phyloP scores from a whole-genome alignment of 2,329 filamentous ascomycete genomes.

The Ceratocystis cubensis region DNA sequence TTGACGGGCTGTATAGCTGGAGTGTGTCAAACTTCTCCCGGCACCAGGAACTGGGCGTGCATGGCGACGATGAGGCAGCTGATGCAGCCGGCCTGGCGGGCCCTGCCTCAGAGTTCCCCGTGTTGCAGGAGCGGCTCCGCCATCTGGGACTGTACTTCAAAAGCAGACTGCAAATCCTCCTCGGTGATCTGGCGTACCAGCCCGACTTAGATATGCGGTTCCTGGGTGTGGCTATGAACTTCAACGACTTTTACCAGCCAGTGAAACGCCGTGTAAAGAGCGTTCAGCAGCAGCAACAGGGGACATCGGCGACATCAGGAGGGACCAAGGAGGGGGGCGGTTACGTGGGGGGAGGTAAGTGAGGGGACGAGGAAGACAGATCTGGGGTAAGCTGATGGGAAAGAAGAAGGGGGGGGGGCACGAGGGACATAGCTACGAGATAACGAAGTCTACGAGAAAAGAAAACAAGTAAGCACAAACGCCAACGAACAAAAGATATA shows the following conservation, averaged over 20 bases:
- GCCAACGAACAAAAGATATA: neutral
- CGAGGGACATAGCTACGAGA: neutral
- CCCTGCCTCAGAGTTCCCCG: constrained; percentile 55
- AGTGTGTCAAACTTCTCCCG: constrained; percentile 87
- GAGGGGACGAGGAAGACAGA: neutral
- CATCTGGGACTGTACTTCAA: constrained; percentile 66
- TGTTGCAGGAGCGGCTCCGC: constrained; percentile 59
- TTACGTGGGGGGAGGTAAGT: neutral
- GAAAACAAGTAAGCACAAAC: neutral
- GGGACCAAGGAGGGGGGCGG: neutral
- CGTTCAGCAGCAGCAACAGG: constrained; percentile 23
- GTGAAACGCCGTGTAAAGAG: constrained; percentile 48
- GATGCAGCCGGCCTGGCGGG: constrained; percentile 31
- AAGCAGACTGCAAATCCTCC: constrained; percentile 60
- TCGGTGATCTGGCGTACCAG: constrained; percentile 86
- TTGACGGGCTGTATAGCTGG: constrained; percentile 90
- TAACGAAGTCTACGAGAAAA: neutral
- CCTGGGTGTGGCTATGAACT: constrained; percentile 95
- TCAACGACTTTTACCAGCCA: constrained; percentile 90
- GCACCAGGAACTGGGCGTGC: constrained; percentile 72
- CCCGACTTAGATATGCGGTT: constrained; percentile 92
- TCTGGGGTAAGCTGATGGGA: neutral
- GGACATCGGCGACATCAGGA: neutral
- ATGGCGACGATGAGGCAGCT: constrained; percentile 31
- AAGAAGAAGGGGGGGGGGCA: neutral